Evolutionary conservation across 139 green algal genomes (phyloP).

Genomic region (Chlamydomonas eustigma): DNA sequence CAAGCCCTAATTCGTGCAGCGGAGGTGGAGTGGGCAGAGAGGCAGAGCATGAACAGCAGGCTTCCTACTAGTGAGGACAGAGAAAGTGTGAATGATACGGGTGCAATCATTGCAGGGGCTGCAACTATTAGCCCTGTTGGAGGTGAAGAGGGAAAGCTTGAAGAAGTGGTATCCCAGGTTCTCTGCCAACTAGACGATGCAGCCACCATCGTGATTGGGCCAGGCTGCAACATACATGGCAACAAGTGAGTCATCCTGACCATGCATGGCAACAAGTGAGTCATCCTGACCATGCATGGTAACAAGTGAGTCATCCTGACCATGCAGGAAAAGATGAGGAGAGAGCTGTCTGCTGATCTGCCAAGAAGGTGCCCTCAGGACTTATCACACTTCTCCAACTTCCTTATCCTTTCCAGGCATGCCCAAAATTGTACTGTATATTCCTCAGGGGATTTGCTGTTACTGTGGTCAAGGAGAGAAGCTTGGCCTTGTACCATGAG

Average conservation of each 20-base stretch:
- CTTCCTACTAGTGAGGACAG: too few relatives aligned
- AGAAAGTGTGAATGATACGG: not conserved
- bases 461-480: conserved; percentile 25
- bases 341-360: too few relatives aligned
- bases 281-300: conserved; percentile 13
- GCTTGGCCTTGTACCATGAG: conserved; percentile 20
- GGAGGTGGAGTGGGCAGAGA: not conserved
- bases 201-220: conserved; percentile 25
- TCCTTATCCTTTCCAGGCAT: too few relatives aligned
- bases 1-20: not conserved
- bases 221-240: conserved; percentile 20
- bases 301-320: conserved; percentile 15
- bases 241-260: conserved; percentile 15
- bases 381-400: too few relatives aligned
- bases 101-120: not conserved
- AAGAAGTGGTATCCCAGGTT: not conserved
- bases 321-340: conserved; percentile 16
- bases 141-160: not conserved
- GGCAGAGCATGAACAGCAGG: not conserved
- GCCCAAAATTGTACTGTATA: too few relatives aligned
- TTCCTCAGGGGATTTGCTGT: conserved; percentile 25
- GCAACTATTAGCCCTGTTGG: not conserved
- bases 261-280: conserved; percentile 16
- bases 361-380: too few relatives aligned
- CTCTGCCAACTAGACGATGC: conserved; percentile 18